Conservation (phyloP, 495 filamentous ascomycete genomes). For the Parathielavia appendiculata region DNA sequence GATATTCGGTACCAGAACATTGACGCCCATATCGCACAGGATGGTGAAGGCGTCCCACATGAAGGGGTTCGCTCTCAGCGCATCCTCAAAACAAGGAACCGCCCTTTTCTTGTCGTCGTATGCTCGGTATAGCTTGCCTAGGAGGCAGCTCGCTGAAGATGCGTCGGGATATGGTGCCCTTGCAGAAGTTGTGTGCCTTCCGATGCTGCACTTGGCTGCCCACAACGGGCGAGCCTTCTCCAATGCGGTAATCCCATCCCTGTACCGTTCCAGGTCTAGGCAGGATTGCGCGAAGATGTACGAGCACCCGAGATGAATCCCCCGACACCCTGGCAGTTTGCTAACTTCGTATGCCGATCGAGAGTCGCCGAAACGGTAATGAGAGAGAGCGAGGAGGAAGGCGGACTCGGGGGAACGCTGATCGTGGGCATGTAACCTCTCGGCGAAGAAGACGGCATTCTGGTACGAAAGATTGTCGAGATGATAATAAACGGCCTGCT, state of each 20-base stretch:
- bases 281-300: conserved; percentile 91
- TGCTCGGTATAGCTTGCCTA: conserved; percentile 80
- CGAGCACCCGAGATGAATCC: conserved; percentile 76
- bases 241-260: conserved; percentile 73
- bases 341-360: conserved; percentile 62
- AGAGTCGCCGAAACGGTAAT: conserved; percentile 73
- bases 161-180: conserved; percentile 74
- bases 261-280: conserved; percentile 66
- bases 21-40: conserved; percentile 64
- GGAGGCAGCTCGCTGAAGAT: conserved; percentile 69
- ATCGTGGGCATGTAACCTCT: conserved; percentile 78
- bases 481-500: conserved; percentile 84
- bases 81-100: conserved; percentile 75
- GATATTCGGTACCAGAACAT: conserved; percentile 72
- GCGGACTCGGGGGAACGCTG: conserved; percentile 68
- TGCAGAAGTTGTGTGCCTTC: conserved; percentile 66
- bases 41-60: conserved; percentile 96
- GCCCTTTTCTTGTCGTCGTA: conserved; percentile 77
- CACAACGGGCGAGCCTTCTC: conserved; percentile 69
- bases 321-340: conserved; percentile 56
- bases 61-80: conserved; percentile 86
- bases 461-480: conserved; percentile 83
- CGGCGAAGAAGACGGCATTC: conserved; percentile 88
- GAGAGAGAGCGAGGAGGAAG: conserved; percentile 77
- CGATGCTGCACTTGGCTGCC: conserved; percentile 65